Conservation (phyloP, 257 asterid genomes). For the Ehretia macrophylla region DNA sequence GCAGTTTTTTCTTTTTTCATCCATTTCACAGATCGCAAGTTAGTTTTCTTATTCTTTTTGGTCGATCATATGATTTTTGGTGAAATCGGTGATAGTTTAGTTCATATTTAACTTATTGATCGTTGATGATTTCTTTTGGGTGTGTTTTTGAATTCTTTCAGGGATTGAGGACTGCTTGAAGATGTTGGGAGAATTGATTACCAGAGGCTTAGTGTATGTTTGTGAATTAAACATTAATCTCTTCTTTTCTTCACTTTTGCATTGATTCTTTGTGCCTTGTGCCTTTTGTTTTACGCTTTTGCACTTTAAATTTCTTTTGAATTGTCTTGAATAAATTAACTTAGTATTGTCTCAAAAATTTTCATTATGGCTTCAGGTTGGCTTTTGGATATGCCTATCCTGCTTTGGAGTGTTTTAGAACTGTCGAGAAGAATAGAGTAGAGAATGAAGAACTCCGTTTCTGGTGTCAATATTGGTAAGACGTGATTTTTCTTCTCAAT, state of each 20-base stretch:
- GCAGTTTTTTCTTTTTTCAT: too few species aligned
- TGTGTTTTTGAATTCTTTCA: slow-evolving; percentile 17
- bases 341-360: not conserved
- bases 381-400: slow-evolving; percentile 89
- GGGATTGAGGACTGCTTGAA: slow-evolving; percentile 21
- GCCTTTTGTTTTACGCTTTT: slow-evolving; percentile 4
- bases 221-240: not conserved
- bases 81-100: too few species aligned
- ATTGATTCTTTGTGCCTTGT: slow-evolving; percentile 26
- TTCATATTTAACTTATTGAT: too few species aligned
- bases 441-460: slow-evolving; percentile 64
- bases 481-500: not conserved
- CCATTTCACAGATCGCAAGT: too few species aligned
- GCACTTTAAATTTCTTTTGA: slow-evolving; percentile 7
- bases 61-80: too few species aligned
- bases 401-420: slow-evolving; percentile 80
- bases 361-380: slow-evolving; percentile 42
- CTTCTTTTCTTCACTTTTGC: slow-evolving; percentile 7
- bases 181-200: slow-evolving; percentile 74
- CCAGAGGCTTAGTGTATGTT: slow-evolving; percentile 56
- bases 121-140: slow-evolving; percentile 1
- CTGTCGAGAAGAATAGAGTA: slow-evolving; percentile 69
- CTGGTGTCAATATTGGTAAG: slow-evolving; percentile 95
- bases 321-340: slow-evolving; percentile 8
- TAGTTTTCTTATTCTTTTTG: too few species aligned